phyloP scores from a whole-genome alignment of 345 rosid species.

The Microcos paniculata region DNA sequence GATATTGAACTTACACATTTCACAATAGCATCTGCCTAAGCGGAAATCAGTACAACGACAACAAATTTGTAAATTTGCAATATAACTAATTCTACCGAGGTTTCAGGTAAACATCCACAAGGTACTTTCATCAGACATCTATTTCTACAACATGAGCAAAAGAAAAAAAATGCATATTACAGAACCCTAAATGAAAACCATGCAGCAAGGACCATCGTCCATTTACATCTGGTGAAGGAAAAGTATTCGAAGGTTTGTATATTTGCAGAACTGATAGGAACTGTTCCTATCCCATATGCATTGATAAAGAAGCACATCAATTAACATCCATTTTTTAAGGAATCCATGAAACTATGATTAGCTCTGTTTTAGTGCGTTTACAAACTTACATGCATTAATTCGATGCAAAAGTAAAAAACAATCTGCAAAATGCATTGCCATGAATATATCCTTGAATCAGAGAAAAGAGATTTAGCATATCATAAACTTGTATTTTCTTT shows the following conservation, averaged over 20 bases:
- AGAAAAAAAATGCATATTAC: neutral
- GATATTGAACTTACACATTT: neutral
- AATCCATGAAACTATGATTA: neutral
- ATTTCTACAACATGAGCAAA: neutral
- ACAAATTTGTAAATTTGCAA: neutral
- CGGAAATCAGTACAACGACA: neutral
- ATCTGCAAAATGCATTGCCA: neutral
- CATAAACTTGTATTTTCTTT: neutral
- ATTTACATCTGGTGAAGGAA: neutral
- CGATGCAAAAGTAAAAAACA: neutral
- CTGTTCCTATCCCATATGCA: neutral
- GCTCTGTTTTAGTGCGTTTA: neutral
- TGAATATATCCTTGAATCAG: neutral
- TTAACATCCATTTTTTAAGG: neutral
- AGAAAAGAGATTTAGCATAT: neutral
- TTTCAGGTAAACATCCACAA: neutral
- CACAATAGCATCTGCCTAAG: neutral
- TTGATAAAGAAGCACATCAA: neutral
- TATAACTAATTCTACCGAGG: neutral
- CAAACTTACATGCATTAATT: neutral
- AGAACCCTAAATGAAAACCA: neutral
- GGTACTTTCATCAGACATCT: neutral
- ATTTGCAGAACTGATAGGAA: neutral
- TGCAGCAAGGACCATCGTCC: neutral
- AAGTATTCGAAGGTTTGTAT: neutral